Evolutionary conservation across 2,329 filamentous ascomycete genomes (phyloP).

Genomic region (Nemania serpens): DNA sequence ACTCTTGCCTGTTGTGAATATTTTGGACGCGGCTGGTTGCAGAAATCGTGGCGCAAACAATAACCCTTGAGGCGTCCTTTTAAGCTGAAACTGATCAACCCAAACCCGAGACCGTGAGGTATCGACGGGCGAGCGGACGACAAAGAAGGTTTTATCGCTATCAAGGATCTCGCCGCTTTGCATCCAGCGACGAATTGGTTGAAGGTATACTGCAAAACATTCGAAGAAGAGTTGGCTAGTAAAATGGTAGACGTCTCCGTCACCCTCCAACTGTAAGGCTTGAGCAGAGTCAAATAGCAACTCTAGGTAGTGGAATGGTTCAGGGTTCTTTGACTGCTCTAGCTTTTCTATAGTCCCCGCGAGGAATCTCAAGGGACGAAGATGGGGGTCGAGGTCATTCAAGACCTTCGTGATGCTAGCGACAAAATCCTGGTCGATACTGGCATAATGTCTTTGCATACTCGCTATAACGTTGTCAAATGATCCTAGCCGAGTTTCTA

Average conservation of each 20-base stretch:
- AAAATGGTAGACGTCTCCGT: conserved; percentile 63
- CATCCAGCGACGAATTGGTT: conserved; percentile 84
- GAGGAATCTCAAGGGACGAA: conserved; percentile 63
- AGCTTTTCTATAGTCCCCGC: conserved; percentile 65
- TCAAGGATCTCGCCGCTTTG: conserved; percentile 71
- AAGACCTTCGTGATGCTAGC: conserved; percentile 71
- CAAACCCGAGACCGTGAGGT: conserved; percentile 71
- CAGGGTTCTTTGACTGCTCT: conserved; percentile 51
- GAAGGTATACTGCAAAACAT: conserved; percentile 81
- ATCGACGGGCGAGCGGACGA: conserved; percentile 62
- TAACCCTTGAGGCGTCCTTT: conserved; percentile 60
- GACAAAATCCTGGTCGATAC: conserved; percentile 55
- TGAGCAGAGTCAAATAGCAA: conserved; percentile 73
- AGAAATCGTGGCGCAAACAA: conserved; percentile 78
- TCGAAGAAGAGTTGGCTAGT: conserved; percentile 75
- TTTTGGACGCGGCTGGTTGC: conserved; percentile 67
- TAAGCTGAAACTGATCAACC: conserved; percentile 74
- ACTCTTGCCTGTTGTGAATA: conserved; percentile 88
- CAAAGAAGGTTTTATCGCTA: conserved; percentile 75
- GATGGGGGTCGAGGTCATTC: conserved; percentile 57
- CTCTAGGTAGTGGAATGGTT: conserved; percentile 77
- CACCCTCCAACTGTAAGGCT: conserved; percentile 70
- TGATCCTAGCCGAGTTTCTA: conserved; percentile 58
- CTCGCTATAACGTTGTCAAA: conserved; percentile 64
- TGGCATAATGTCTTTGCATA: conserved; percentile 65